Base-by-base conservation (phyloP, 176 grass and related monocot species). In the Zoysia pacifica region DNA sequence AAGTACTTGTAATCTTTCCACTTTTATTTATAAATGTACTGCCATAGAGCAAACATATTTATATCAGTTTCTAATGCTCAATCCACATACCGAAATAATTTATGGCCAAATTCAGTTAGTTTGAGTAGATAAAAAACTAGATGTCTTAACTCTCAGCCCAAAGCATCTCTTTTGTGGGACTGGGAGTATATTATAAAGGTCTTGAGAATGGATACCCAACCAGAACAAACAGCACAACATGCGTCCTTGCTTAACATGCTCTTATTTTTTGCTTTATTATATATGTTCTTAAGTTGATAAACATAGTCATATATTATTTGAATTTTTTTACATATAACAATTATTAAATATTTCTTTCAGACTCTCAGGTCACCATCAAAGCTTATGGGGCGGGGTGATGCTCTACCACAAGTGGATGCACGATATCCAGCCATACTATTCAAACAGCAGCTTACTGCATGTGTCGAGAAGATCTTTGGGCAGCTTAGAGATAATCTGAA, bases 401-500 rank as follows among this genome's bases (percentile, higher is more conserved):
- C 67, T 69, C 61, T 94, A 48, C 81, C 78, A 87, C 90, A 90
- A 85, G 90, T 99, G 35, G 93, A 99, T 83, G 96, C 93, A 48
- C 89, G 88, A 47, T 99, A 99, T 81, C 93, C 96, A 50, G 96
- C 93, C 12, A 91, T 99, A 84, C 81, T 99, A 69, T 99, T 99
- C 84, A 99, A 93, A 87, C 96, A 99, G 48, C 96, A 99, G 81
- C 76, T 99, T 61, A 93, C 92, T 35, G 96, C 96, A 38, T 95
- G 90, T 53, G 85, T 99, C 1, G 96, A 99, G 79, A 99, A 99
- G 84, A 95, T 95, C 47, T 99, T 95, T 67, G 96, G 96, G 48
- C 88, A 95, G 77, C 86, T 99, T 54, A 91, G 96, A 77, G 96
- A 99, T 85, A 95, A 94, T 83, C 79, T 99, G 66, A 99, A 99